A percentile compares a stretch with the other conserved stretches of the same genome.
Conservation (phyloP, 1,284 basidiomycete genomes). For the Wallemia hederae region DNA sequence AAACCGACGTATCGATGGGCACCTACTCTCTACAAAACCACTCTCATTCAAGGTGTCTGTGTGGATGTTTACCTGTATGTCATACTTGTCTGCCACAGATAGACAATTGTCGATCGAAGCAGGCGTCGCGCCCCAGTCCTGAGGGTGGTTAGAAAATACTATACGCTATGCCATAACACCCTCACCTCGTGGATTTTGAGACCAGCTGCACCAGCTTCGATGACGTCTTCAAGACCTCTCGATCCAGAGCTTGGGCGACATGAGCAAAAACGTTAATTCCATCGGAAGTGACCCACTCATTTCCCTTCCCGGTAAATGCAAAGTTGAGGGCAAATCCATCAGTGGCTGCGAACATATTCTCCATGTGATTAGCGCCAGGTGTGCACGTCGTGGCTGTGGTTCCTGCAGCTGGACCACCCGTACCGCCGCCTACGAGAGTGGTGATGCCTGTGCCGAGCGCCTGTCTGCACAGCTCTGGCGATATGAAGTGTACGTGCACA, state of each 20-base stretch:
- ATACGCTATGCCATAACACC: neutral
- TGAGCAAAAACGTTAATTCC: constrained; percentile 12
- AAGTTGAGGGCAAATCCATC: constrained; percentile 77
- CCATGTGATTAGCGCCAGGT: constrained; percentile 56
- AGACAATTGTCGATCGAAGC: constrained; percentile 50
- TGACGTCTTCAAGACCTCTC: constrained; percentile 43
- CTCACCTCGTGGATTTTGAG: constrained; percentile 62
- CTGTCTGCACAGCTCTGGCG: constrained; percentile 43
- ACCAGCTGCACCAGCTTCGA: constrained; percentile 63
- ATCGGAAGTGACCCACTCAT: neutral
- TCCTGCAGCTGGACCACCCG: constrained; percentile 55
- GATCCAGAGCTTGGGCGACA: constrained; percentile 61
- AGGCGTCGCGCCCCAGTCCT: constrained; percentile 86
- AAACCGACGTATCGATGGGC: neutral
- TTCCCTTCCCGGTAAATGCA: constrained; percentile 48
- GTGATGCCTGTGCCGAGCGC: constrained; percentile 32
- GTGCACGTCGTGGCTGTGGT: constrained; percentile 90
- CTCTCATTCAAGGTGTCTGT: constrained; percentile 89
- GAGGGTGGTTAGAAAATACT: neutral
- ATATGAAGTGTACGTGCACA: constrained; percentile 76
- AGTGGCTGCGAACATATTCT: constrained; percentile 60
- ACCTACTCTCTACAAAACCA: constrained; percentile 59
- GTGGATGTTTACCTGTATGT: constrained; percentile 86
- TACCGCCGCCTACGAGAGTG: constrained; percentile 72
- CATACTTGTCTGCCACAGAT: constrained; percentile 62